These are phyloP conservation scores for Heimioporus sp. DNA, from an alignment of 768 basidiomycete species.

Conservation along the genomic window DNA sequence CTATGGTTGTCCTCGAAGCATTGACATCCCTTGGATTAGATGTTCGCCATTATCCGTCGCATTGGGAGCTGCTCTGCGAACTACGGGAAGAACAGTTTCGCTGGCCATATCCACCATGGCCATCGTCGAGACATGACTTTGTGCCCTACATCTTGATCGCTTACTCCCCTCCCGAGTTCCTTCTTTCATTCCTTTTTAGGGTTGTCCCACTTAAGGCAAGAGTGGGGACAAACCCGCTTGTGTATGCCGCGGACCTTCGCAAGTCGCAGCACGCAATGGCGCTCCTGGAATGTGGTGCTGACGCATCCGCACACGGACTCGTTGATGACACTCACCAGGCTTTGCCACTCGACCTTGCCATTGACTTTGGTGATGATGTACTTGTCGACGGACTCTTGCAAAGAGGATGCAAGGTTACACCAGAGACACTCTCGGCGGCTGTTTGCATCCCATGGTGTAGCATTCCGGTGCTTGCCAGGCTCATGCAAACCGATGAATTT, in stretches of 20 bases:
- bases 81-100: neutral
- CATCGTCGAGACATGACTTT: neutral
- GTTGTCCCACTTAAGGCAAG: neutral
- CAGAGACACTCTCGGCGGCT: neutral
- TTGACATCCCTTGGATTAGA: neutral
- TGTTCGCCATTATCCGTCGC: neutral
- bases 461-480: neutral
- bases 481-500: neutral
- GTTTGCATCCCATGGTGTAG: slow-evolving; percentile 7
- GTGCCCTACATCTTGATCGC: slow-evolving; percentile 2
- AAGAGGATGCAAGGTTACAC: neutral
- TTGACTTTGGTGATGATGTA: neutral
- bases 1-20: neutral
- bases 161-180: neutral
- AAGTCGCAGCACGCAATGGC: slow-evolving; percentile 2
- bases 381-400: slow-evolving; percentile 1
- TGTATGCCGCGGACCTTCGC: slow-evolving; percentile 6
- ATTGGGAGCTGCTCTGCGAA: slow-evolving; percentile 1
- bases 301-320: neutral
- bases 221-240: slow-evolving; percentile 7
- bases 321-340: neutral
- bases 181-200: neutral
- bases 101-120: slow-evolving; percentile 4
- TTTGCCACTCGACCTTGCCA: neutral
- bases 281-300: neutral